Evolutionary conservation across 768 basidiomycete genomes (phyloP).

Genomic region (Calocybe indica): DNA sequence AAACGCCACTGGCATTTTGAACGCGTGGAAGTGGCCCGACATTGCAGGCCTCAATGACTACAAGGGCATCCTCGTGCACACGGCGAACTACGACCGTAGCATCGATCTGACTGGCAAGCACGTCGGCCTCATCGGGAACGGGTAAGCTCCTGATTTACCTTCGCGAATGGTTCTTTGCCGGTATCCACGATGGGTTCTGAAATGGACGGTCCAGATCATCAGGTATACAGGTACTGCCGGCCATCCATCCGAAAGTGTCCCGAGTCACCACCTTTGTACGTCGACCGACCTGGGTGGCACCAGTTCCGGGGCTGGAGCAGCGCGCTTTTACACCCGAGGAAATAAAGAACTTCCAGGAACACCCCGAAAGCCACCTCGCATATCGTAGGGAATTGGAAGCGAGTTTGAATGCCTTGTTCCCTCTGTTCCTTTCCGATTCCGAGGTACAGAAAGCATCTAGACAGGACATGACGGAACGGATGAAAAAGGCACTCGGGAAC

Average conservation of each 20-base stretch:
- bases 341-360: conserved; percentile 26
- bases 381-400: conserved; percentile 38
- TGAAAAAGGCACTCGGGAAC: conserved; percentile 34
- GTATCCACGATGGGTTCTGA: not conserved
- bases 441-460: conserved; percentile 23
- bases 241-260: conserved; percentile 27
- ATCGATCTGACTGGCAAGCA: conserved; percentile 26
- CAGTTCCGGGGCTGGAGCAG: conserved; percentile 18
- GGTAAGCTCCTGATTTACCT: conserved; percentile 13
- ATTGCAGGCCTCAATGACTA: conserved; percentile 27
- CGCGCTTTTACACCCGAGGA: conserved; percentile 35
- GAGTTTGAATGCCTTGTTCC: conserved; percentile 27
- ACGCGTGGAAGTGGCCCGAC: conserved; percentile 33
- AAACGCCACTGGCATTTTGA: conserved; percentile 26
- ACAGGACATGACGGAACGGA: conserved; percentile 22
- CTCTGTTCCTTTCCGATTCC: conserved; percentile 23
- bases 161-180: not conserved
- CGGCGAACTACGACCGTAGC: conserved; percentile 24
- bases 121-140: conserved; percentile 33
- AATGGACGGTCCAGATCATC: conserved; percentile 25
- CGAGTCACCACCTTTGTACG: conserved; percentile 29
- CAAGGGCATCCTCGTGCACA: conserved; percentile 29
- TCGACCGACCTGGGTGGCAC: conserved; percentile 24
- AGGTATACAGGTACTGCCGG: conserved; percentile 26
- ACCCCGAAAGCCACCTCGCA: conserved; percentile 31